Evolutionary conservation across 2,329 filamentous ascomycete species (phyloP).

Genomic region (Fusarium albosuccineum): DNA sequence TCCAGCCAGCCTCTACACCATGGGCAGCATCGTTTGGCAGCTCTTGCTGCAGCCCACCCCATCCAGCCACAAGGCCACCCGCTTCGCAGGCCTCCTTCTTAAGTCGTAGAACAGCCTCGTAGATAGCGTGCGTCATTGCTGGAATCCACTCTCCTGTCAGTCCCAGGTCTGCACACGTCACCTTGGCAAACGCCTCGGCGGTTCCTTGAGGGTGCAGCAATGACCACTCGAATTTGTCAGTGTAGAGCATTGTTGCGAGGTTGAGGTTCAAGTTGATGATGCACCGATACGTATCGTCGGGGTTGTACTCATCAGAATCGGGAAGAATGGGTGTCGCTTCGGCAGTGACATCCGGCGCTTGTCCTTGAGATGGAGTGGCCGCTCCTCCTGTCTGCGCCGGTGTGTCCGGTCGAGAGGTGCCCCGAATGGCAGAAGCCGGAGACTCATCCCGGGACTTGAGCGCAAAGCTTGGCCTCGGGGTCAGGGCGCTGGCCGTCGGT

Average conservation of each 20-base stretch:
- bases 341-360: conserved; percentile 72
- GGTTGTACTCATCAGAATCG: conserved; percentile 82
- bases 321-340: conserved; percentile 71
- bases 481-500: conserved; percentile 34
- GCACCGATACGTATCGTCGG: conserved; percentile 94
- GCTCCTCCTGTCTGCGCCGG: conserved; percentile 65
- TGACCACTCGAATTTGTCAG: conserved; percentile 98
- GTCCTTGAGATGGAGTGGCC: conserved; percentile 61
- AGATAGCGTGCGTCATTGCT: conserved; percentile 95
- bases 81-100: conserved; percentile 98
- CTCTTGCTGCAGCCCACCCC: conserved; percentile 71
- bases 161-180: conserved; percentile 92
- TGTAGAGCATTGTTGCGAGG: conserved; percentile 90
- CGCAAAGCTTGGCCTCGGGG: conserved; percentile 47
- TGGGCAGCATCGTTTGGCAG: conserved; percentile 91
- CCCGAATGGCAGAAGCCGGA: conserved; percentile 52
- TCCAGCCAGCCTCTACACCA: conserved; percentile 88
- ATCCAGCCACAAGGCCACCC: conserved; percentile 83
- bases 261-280: conserved; percentile 93
- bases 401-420: conserved; percentile 66
- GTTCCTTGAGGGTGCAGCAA: conserved; percentile 91
- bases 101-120: conserved; percentile 89
- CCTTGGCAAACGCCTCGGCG: conserved; percentile 90
- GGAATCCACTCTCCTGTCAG: conserved; percentile 93
- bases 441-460: conserved; percentile 56